Conservation (phyloP, 1,284 basidiomycete genomes). For the Anthracocystis panici-leucophaei region DNA sequence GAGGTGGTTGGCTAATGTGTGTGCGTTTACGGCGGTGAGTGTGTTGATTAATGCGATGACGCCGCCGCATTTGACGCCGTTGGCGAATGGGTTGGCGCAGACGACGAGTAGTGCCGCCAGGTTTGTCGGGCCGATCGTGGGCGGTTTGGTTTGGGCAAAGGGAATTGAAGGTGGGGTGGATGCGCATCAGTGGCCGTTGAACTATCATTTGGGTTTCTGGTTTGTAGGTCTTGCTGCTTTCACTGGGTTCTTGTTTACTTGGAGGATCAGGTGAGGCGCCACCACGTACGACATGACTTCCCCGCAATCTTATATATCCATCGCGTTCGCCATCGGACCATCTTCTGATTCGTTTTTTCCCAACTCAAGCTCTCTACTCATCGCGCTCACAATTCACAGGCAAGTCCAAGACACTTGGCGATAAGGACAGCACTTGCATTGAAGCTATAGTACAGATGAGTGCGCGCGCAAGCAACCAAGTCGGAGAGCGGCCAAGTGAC, state of each 20-base stretch:
- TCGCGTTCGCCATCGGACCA: background rate
- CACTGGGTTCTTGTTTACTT: slow-evolving; percentile 54
- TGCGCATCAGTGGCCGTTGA: slow-evolving; percentile 58
- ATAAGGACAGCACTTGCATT: background rate
- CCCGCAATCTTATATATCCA: background rate
- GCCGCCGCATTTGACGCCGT: slow-evolving; percentile 70
- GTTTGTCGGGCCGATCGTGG: slow-evolving; percentile 69
- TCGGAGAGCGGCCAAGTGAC: background rate
- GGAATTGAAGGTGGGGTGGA: slow-evolving; percentile 58
- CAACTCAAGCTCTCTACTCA: background rate
- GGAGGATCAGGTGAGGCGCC: slow-evolving; percentile 37
- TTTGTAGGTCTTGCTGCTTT: slow-evolving; percentile 61
- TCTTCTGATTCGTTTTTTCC: background rate
- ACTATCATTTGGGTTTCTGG: slow-evolving; percentile 66
- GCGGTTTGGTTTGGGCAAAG: slow-evolving; percentile 67
- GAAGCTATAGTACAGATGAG: slow-evolving; percentile 15
- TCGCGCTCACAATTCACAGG: background rate
- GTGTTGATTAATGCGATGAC: slow-evolving; percentile 71
- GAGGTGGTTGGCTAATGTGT: slow-evolving; percentile 70
- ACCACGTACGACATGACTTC: background rate
- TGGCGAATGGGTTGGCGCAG: slow-evolving; percentile 71
- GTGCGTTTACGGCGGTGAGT: slow-evolving; percentile 68
- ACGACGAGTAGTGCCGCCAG: slow-evolving; percentile 69
- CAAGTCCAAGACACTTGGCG: background rate
- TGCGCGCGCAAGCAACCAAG: background rate